Percentiles rank a stretch among this genome's conserved stretches.
phyloP scores from a whole-genome alignment of 108 stramenopile species.

The Cylindrotheca fusiformis region DNA sequence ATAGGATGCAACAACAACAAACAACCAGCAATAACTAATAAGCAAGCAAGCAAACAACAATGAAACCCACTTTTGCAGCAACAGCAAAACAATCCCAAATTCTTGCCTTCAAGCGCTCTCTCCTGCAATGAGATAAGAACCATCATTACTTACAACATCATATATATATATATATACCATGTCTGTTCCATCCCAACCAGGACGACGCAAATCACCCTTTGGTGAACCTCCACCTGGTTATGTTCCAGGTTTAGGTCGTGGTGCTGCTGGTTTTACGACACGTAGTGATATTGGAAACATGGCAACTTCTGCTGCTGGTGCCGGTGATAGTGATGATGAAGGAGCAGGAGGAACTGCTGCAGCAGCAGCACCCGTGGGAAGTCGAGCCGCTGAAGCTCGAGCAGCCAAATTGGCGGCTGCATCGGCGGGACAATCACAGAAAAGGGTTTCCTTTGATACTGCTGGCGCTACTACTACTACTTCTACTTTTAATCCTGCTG shows the following conservation, averaged over 20 bases:
- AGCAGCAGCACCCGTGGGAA: conserved; percentile 12
- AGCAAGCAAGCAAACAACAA: too few relatives aligned
- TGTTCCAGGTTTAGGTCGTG: conserved; percentile 95
- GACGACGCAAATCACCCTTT: conserved; percentile 4
- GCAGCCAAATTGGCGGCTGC: conserved; percentile 48
- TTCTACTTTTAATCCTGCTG: too few relatives aligned
- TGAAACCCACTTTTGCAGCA: too few relatives aligned
- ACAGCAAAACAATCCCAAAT: too few relatives aligned
- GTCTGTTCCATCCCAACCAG: too few relatives aligned
- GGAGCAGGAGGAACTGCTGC: conserved; percentile 1
- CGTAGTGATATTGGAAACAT: conserved; percentile 87
- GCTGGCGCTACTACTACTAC: neutral
- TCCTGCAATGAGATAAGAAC: too few relatives aligned
- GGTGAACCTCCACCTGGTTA: conserved; percentile 77
- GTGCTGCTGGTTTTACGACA: conserved; percentile 97
- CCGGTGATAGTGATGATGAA: conserved; percentile 11
- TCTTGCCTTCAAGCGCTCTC: too few relatives aligned
- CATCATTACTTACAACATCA: too few relatives aligned
- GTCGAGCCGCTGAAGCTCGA: conserved; percentile 30
- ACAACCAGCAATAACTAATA: too few relatives aligned
- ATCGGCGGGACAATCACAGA: conserved; percentile 39
- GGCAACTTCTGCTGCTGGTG: conserved; percentile 30
- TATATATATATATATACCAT: too few relatives aligned
- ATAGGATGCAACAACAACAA: too few relatives aligned
- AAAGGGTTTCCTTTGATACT: neutral